Evolutionary conservation across 2,329 filamentous ascomycete genomes (phyloP), one percentile per base, ranked within the genome.

Genomic region (Exophiala spinifera): DNA sequence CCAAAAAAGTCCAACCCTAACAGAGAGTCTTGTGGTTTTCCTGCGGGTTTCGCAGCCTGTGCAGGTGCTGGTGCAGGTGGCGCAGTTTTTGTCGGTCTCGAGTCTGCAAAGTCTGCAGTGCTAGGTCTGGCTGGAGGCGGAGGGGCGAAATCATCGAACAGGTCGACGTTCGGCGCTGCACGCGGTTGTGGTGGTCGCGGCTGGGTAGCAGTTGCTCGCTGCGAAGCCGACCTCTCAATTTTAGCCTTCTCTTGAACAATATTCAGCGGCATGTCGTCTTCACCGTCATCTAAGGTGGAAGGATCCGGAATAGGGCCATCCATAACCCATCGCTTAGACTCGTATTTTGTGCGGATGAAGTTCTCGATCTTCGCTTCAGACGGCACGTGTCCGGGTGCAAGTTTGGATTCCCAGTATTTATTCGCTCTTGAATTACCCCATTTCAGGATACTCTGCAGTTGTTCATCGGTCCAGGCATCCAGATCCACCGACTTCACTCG

Each of bases 291-390:
- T 48, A 99, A 74, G 1, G 88, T 89, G 2, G 89, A 81, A n/a
- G 95, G 94, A 69, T 97, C 91, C 4, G 95, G 95, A 69, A 95
- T 92, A 4, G 85, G 85, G 1, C 94, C 94, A 57, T 99, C 94
- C 91, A 97, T 97, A n/a, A 91, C 88, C 94, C 94, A 99, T 75
- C 95, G 82, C 82, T 96, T 97, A 50, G 94, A 88, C 72, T 99
- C 94, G 73, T 99, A 99, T 74, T 99, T 99, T 53, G 95, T 99
- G 63, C 94, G 86, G 66, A 99, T 97, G 69, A 99, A 99, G 78
- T 97, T 99, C 80, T 99, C 94, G 65, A 99, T 97, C 80, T 99
- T 99, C 77, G 88, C 83, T 76, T 99, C 95, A 19, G 92, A 96
- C 1, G 94, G 94, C 44, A 92, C 84, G 73, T 99, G 94, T 56